phyloP scores from a whole-genome alignment of 805 yeast genomes.

The Pichia manshurica region DNA sequence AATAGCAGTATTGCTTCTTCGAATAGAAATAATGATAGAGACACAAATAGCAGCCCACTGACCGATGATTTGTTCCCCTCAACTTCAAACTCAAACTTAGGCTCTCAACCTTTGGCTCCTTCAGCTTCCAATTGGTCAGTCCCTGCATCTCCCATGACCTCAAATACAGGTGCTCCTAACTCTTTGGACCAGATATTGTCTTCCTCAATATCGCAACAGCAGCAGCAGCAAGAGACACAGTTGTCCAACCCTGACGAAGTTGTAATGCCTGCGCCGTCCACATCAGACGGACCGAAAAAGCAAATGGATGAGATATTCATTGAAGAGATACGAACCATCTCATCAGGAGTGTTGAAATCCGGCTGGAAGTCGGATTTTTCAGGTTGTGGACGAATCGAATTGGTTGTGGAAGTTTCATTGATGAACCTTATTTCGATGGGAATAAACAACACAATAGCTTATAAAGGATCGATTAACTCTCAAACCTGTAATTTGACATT shows the following conservation, averaged over 20 bases:
- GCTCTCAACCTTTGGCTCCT: slow-evolving; percentile 14
- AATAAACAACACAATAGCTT: slow-evolving; percentile 25
- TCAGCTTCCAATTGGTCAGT: slow-evolving; percentile 28
- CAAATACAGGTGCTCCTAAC: not conserved
- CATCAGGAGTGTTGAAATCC: slow-evolving; percentile 72
- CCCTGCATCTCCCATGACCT: slow-evolving; percentile 9
- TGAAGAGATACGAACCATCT: slow-evolving; percentile 70
- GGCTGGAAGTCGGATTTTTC: slow-evolving; percentile 96
- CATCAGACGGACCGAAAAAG: not conserved
- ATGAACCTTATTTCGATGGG: slow-evolving; percentile 53
- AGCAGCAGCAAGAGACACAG: not conserved
- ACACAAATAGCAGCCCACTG: slow-evolving; percentile 3
- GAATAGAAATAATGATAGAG: not conserved
- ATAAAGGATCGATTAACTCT: slow-evolving; percentile 28
- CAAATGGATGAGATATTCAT: slow-evolving; percentile 36
- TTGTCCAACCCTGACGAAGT: slow-evolving; percentile 17
- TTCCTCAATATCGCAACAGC: not conserved
- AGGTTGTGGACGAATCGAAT: slow-evolving; percentile 71
- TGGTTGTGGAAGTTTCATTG: slow-evolving; percentile 65
- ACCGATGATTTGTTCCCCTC: not conserved
- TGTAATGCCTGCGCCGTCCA: slow-evolving; percentile 10
- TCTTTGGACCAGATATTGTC: slow-evolving; percentile 9
- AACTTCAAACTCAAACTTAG: not conserved
- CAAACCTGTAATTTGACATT: slow-evolving; percentile 29
- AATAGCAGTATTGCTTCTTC: slow-evolving; percentile 8